Base-by-base conservation (phyloP, 1,284 basidiomycete genomes). In the Afroboletus lepidellus region DNA sequence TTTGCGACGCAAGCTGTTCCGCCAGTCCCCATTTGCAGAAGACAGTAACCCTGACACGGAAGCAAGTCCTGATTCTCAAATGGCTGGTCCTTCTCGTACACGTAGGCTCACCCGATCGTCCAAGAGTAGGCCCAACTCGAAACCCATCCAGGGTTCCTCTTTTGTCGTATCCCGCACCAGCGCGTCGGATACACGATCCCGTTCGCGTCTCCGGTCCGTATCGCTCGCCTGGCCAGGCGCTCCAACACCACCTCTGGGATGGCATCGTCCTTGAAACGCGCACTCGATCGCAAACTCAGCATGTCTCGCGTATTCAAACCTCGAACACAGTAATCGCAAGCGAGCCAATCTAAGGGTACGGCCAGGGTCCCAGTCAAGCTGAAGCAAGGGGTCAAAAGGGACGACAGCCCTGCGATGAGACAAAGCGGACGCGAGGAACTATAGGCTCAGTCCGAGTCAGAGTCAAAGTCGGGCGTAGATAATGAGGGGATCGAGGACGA, bases 231-330 rank as follows among this genome's bases (percentile, higher is more conserved):
- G 44, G 71, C 74, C 21, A 73, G 75, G 57, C 73, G 77, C 29
- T 73, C 77, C 23, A 74, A 21, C 50, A 57, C 45, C 57, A 70
- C 39, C 13, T 51, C 57, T 0, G 55, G 46, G 70, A 73, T 59
- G 66, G 70, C 54, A 65, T 73, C 54, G 59, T 67, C 38, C 70
- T 77, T 67, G 60, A 80, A 78, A 56, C 74, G 77, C 8, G 67
- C 76, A 5, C 66, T 87, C 18, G 79, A 76, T 51, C 75, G 83
- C 32, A 85, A 89, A 65, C 74, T 89, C 57, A 87, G 83, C 67
- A 89, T 89, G 87, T 82, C 80, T 13, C 77, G 83, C 23, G 78
- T 71, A 20, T 87, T 89, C 71, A 85, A 81, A 61, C 59, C 59
- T 15, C 66, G 63, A 0, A 13, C 21, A 23, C 63, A 58, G 41